Conservation (phyloP, 2,329 filamentous ascomycete species). For the Plectosphaerella sp. region DNA sequence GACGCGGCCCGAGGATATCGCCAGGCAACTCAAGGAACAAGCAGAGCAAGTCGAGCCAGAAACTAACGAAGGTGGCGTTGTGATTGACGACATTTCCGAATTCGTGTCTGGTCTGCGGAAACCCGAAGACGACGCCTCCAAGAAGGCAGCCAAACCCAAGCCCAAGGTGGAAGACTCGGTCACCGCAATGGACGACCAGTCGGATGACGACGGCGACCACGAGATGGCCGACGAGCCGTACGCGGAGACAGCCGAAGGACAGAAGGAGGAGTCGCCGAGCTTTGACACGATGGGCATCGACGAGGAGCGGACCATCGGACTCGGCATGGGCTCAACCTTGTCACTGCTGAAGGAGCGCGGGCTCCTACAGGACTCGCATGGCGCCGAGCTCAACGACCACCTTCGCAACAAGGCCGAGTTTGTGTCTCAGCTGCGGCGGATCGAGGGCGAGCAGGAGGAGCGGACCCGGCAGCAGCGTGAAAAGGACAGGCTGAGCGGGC, state of each 20-base stretch:
- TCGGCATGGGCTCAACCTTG: slow-evolving; percentile 78
- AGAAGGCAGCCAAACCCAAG: slow-evolving; percentile 44
- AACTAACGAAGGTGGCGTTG: slow-evolving; percentile 55
- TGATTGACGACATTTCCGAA: slow-evolving; percentile 95
- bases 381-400: slow-evolving; percentile 59
- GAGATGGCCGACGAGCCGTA: slow-evolving; percentile 19
- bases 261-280: slow-evolving; percentile 35
- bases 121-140: slow-evolving; percentile 51
- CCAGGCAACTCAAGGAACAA: slow-evolving; percentile 69
- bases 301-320: slow-evolving; percentile 74
- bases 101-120: slow-evolving; percentile 85
- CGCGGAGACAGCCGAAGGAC: slow-evolving; percentile 27
- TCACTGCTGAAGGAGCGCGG: slow-evolving; percentile 81
- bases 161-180: slow-evolving; percentile 29
- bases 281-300: slow-evolving; percentile 71
- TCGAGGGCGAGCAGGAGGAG: slow-evolving; percentile 74
- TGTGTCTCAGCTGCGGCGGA: slow-evolving; percentile 66
- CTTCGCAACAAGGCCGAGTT: slow-evolving; percentile 73
- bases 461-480: slow-evolving; percentile 79
- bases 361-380: slow-evolving; percentile 63
- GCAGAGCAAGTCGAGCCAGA: slow-evolving; percentile 47
- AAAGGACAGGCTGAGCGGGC: slow-evolving; percentile 76
- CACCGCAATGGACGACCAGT: slow-evolving; percentile 40
- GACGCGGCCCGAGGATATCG: slow-evolving; percentile 80
- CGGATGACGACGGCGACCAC: slow-evolving; percentile 29